phyloP scores from a whole-genome alignment of 495 filamentous ascomycete genomes.

The Neurospora africana region DNA sequence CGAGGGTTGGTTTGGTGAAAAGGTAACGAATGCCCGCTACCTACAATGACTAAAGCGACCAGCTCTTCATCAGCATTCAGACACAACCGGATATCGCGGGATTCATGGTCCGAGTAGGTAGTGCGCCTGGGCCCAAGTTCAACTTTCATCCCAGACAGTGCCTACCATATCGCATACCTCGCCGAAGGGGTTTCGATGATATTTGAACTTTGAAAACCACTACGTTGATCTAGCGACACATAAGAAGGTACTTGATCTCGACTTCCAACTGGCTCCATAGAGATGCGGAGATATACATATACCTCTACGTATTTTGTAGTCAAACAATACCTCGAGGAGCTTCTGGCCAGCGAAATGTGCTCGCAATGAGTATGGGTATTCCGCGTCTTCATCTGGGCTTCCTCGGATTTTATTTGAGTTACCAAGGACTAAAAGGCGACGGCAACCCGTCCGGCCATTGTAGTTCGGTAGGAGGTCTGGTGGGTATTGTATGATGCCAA shows the following conservation, averaged over 20 bases:
- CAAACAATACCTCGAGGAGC: not conserved
- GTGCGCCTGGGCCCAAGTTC: not conserved
- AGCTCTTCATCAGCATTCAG: not conserved
- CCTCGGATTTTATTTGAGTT: not conserved
- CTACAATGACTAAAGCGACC: not conserved
- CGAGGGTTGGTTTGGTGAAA: not conserved
- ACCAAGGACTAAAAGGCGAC: not conserved
- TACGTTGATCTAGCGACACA: not conserved
- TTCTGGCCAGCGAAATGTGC: not conserved
- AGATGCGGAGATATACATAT: not conserved
- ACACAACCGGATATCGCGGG: not conserved
- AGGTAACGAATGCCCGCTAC: not conserved
- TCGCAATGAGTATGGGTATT: not conserved
- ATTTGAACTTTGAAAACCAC: not conserved
- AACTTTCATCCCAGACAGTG: not conserved
- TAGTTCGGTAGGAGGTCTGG: not conserved
- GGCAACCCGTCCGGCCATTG: not conserved
- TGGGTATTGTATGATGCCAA: not conserved
- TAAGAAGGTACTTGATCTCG: not conserved
- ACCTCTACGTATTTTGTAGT: not conserved
- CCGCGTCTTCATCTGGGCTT: not conserved
- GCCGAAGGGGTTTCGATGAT: not conserved
- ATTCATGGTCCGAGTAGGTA: not conserved
- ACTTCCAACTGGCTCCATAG: not conserved
- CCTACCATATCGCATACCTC: not conserved